A percentile compares a stretch with the other conserved stretches of the same genome.
Conservation (phyloP, 2,329 filamentous ascomycete genomes). For the Microdochium nivale region DNA sequence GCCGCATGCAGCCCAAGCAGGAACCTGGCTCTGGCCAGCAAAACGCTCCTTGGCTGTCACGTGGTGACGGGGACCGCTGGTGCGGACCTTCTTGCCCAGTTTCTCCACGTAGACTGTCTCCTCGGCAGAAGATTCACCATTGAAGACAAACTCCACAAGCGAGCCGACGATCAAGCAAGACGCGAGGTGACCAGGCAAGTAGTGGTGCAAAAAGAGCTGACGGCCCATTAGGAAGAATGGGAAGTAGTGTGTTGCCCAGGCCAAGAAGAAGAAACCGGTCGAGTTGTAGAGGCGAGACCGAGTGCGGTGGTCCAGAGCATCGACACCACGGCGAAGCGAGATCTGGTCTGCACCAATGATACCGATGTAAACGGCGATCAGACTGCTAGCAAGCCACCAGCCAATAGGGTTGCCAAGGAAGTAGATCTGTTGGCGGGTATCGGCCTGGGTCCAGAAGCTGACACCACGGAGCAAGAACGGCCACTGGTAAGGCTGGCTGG, state of each 20-base stretch:
- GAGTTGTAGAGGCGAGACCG: slow-evolving; percentile 95
- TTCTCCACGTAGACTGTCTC: slow-evolving; percentile 37
- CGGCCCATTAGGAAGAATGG: slow-evolving; percentile 98
- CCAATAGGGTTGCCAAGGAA: slow-evolving; percentile 95
- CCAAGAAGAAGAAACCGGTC: slow-evolving; percentile 97
- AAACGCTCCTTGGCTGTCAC: slow-evolving; percentile 76
- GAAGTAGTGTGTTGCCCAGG: slow-evolving; percentile 95
- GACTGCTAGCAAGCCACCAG: slow-evolving; percentile 92
- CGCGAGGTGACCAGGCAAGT: slow-evolving; percentile 88
- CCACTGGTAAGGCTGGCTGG: slow-evolving; percentile 93
- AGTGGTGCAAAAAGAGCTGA: slow-evolving; percentile 96
- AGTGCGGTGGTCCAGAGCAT: slow-evolving; percentile 85
- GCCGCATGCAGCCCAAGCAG: slow-evolving; percentile 68
- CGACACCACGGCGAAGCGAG: slow-evolving; percentile 83
- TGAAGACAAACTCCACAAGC: slow-evolving; percentile 93
- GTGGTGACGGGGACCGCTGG: slow-evolving; percentile 41
- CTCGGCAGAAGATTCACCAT: slow-evolving; percentile 65
- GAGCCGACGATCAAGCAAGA: slow-evolving; percentile 85
- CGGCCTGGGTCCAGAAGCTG: slow-evolving; percentile 98
- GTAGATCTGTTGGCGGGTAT: slow-evolving; percentile 94
- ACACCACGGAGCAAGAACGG: slow-evolving; percentile 94
- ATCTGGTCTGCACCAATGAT: slow-evolving; percentile 90
- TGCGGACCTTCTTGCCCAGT: slow-evolving; percentile 33
- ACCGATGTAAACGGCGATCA: slow-evolving; percentile 87
- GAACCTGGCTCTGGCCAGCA: slow-evolving; percentile 65